Evolutionary conservation across 1,284 basidiomycete genomes (phyloP).

Genomic region (Ceratobasidium sp.): DNA sequence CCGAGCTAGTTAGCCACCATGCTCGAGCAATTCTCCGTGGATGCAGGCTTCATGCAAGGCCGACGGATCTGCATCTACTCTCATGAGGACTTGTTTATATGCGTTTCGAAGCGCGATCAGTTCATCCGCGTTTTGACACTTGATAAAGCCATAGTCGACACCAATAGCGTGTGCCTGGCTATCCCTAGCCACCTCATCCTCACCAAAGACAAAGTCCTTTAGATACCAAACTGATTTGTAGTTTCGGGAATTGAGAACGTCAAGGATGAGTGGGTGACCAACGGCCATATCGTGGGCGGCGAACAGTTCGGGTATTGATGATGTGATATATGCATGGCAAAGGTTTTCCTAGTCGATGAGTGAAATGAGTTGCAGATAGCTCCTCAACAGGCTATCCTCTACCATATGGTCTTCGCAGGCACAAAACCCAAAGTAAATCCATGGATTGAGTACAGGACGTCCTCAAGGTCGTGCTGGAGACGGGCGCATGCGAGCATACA

Average conservation of each 20-base stretch:
- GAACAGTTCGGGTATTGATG: constrained; percentile 46
- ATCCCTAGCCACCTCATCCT: constrained; percentile 24
- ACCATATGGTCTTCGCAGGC: background rate
- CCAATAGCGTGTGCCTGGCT: constrained; percentile 38
- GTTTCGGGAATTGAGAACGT: constrained; percentile 45
- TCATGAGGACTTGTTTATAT: constrained; percentile 48
- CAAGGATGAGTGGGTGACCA: constrained; percentile 44
- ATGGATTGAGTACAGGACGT: background rate
- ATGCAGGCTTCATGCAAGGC: constrained; percentile 51
- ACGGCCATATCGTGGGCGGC: constrained; percentile 40
- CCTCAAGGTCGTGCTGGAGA: background rate
- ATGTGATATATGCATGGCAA: constrained; percentile 45
- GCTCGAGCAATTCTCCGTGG: constrained; percentile 48
- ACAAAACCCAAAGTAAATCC: constrained; percentile 23
- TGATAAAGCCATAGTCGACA: constrained; percentile 53
- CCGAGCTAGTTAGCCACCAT: constrained; percentile 14
- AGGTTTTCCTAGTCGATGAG: constrained; percentile 46
- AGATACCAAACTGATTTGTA: constrained; percentile 52
- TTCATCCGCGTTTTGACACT: constrained; percentile 48
- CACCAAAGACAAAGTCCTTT: constrained; percentile 48
- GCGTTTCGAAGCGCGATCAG: constrained; percentile 46
- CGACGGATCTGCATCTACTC: constrained; percentile 45
- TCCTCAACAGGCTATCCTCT: background rate
- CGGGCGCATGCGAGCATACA: background rate
- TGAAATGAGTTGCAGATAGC: background rate